Evolutionary conservation across 2,329 filamentous ascomycete species (phyloP).

Genomic region (Fusarium tuaranense): DNA sequence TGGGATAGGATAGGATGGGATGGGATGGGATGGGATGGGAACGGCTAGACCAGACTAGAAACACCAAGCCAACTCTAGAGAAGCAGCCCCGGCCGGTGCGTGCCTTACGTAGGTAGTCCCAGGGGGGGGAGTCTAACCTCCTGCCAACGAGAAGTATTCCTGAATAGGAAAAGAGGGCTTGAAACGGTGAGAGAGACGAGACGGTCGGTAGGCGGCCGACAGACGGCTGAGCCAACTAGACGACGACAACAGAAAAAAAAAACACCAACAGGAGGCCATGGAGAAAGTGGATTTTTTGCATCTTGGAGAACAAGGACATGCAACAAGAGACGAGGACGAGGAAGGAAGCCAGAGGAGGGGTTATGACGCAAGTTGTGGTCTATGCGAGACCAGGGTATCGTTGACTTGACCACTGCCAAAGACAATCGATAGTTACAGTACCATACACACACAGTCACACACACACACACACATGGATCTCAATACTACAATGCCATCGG

Average conservation of each 20-base stretch:
- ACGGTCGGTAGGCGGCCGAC: background rate
- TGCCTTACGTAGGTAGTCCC: background rate
- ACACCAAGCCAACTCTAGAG: background rate
- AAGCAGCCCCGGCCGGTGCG: background rate
- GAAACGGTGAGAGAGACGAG: background rate
- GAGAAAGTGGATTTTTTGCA: background rate
- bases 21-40: background rate
- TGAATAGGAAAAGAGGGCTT: background rate
- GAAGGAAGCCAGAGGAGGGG: background rate
- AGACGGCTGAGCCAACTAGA: background rate
- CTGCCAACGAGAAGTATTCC: background rate
- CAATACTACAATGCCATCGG: background rate
- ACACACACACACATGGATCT: background rate
- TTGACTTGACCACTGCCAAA: background rate
- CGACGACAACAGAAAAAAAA: background rate
- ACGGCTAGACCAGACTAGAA: background rate
- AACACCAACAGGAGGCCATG: background rate
- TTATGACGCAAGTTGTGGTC: slow-evolving; percentile 8
- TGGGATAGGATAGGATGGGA: background rate
- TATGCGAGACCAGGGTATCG: background rate
- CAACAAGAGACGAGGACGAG: background rate
- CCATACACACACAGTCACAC: background rate
- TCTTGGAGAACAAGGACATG: background rate
- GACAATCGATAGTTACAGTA: background rate
- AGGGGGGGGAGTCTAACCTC: background rate